These are phyloP conservation scores for Suhomyces faveliae DNA, from an alignment of 805 yeast species.

Conservation along the genomic window DNA sequence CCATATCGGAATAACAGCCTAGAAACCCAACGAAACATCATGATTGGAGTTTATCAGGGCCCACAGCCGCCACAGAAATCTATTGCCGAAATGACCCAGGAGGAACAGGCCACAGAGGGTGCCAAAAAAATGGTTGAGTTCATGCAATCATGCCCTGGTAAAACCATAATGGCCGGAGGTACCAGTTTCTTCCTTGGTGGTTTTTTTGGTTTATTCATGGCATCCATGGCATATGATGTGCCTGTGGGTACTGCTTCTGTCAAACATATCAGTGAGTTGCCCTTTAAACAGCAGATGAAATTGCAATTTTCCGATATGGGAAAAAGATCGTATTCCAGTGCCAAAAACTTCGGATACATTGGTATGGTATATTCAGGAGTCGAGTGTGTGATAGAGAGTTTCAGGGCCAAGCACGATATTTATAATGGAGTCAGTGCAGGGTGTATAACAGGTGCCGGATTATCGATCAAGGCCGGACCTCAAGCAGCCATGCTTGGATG, in stretches of 20 bases:
- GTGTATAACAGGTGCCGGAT: slow-evolving; percentile 94
- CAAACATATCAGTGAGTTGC: slow-evolving; percentile 73
- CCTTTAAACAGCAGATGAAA: slow-evolving; percentile 90
- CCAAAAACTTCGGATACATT: slow-evolving; percentile 90
- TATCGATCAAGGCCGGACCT: slow-evolving; percentile 91
- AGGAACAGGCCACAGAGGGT: slow-evolving; percentile 90
- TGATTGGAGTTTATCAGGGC: slow-evolving; percentile 42
- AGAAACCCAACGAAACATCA: slow-evolving; percentile 12
- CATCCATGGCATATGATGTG: slow-evolving; percentile 80
- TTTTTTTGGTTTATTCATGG: slow-evolving; percentile 93
- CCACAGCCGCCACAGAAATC: slow-evolving; percentile 44
- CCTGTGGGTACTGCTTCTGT: slow-evolving; percentile 60
- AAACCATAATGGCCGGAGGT: slow-evolving; percentile 86
- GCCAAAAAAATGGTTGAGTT: slow-evolving; percentile 78
- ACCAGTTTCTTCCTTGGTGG: slow-evolving; percentile 95
- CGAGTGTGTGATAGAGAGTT: slow-evolving; percentile 83
- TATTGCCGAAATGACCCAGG: slow-evolving; percentile 73
- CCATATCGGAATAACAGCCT: neutral
- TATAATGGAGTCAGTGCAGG: slow-evolving; percentile 93
- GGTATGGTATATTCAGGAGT: slow-evolving; percentile 91
- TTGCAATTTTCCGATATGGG: slow-evolving; percentile 92
- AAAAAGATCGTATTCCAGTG: slow-evolving; percentile 78
- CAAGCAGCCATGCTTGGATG: slow-evolving; percentile 89
- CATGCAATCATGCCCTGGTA: slow-evolving; percentile 95
- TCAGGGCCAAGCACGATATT: slow-evolving; percentile 86